Evolutionary conservation across 2,329 filamentous ascomycete species (phyloP), one percentile per base, ranked within the genome.

Genomic region (Colletotrichum sp.): DNA sequence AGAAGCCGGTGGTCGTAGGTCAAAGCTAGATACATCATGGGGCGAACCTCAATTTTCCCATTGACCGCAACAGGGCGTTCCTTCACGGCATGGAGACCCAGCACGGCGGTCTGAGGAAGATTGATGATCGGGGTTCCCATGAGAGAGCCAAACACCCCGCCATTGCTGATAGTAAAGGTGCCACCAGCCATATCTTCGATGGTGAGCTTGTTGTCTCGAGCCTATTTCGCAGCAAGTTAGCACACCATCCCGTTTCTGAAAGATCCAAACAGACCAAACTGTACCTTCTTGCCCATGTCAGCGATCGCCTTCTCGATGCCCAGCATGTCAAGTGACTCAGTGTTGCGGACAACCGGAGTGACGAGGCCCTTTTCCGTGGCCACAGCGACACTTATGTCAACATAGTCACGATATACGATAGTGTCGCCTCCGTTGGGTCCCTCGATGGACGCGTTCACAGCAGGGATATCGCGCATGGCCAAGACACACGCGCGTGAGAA

Each of bases 71-170:
- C 92, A 4, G 96, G 93, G 81, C 94, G 95, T 71, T 99, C 96
- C 89, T 99, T 99, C 86, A 98, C 98, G 62, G 96, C 96, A 84
- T 99, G 96, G 26, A 98, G 92, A 78, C 96, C 96, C 74, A 98
- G 91, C 12, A 98, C 96, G 73, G 95, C 94, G 75, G 94, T 96
- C 84, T 98, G 96, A 16, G 96, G 96, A 63, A 98, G 89, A 87
- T 99, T 99, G 89, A 99, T 98, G 84, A 99, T 98, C 12, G 97
- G 97, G 0, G 97, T 99, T 66, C 97, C 97, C 94, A 98, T 97
- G 75, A 98, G 89, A 16, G 96, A 98, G 74, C 97, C 97, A 81
- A 99, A 99, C 68, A 99, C 96, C 79, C 97, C 97, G 74, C 97
- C 94, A 84, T 98, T 98, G 89, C 94, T 97, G 88, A 98, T 98